Evolutionary conservation across 2,329 filamentous ascomycete genomes (phyloP).

Genomic region (Exophiala oligosperma): DNA sequence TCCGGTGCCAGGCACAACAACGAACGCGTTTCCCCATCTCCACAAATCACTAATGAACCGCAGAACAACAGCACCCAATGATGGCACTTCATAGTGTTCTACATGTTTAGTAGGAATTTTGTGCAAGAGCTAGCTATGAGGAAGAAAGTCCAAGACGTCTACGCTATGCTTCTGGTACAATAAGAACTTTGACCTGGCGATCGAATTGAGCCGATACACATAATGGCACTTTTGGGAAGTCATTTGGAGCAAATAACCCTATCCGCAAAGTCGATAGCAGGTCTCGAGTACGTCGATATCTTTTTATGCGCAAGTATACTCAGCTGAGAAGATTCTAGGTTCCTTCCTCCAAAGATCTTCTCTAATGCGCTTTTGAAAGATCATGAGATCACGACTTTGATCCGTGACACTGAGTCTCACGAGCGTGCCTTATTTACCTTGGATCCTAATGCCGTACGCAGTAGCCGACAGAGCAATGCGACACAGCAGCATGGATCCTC

Average conservation of each 20-base stretch:
- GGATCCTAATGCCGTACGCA: constrained; percentile 64
- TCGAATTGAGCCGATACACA: background rate
- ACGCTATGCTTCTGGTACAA: background rate
- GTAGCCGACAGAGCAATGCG: constrained; percentile 16
- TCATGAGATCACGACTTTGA: constrained; percentile 90
- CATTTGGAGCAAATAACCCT: constrained; percentile 76
- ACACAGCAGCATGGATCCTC: background rate
- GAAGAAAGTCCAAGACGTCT: background rate
- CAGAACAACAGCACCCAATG: constrained; percentile 7
- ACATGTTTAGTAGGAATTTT: no score
- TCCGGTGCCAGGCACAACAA: constrained; percentile 5
- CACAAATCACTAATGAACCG: background rate
- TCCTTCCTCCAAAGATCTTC: constrained; percentile 89
- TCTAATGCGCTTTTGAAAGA: constrained; percentile 86
- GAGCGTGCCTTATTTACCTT: constrained; percentile 94
- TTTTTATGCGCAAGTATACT: background rate
- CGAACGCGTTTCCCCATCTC: constrained; percentile 8
- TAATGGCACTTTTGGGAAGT: constrained; percentile 67
- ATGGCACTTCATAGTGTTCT: background rate
- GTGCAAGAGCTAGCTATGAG: no score
- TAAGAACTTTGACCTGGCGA: background rate
- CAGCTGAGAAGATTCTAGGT: constrained; percentile 53
- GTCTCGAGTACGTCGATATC: constrained; percentile 62
- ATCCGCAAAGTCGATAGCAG: constrained; percentile 74
- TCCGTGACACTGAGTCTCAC: constrained; percentile 91